Conservation (phyloP, 1,139 yeast species). For the Sugiyamaella novakii region DNA sequence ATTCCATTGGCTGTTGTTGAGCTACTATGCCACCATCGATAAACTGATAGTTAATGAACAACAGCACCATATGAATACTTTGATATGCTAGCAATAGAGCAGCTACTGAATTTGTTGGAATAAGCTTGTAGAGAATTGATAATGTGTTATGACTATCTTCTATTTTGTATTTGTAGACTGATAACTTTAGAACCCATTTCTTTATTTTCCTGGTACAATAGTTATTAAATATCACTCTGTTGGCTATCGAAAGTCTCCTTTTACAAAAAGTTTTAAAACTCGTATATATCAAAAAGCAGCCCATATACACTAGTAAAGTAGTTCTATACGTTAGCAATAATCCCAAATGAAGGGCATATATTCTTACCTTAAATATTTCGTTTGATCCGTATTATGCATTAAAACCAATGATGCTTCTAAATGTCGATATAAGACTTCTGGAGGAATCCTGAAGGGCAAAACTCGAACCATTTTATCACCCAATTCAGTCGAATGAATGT, state of each 20-base stretch:
- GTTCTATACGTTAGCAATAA: no score
- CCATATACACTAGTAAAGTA: constrained; percentile 14
- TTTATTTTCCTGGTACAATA: constrained; percentile 6
- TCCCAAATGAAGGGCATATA: not conserved
- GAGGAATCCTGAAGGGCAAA: constrained; percentile 22
- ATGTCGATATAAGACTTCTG: constrained; percentile 5
- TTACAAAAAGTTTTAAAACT: not conserved
- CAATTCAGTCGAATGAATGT: constrained; percentile 4
- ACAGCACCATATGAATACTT: constrained; percentile 14
- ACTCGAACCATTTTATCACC: constrained; percentile 3
- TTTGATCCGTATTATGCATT: constrained; percentile 9
- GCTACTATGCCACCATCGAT: constrained; percentile 4
- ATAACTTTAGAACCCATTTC: constrained; percentile 3
- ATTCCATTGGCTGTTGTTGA: constrained; percentile 17
- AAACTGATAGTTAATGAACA: constrained; percentile 14
- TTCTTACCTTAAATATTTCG: constrained; percentile 15
- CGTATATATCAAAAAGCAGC: not conserved
- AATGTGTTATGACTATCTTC: not conserved
- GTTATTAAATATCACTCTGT: constrained; percentile 4
- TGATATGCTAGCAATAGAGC: constrained; percentile 11
- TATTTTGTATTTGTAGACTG: not conserved
- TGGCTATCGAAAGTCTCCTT: not conserved
- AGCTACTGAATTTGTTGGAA: constrained; percentile 6
- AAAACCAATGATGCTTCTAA: constrained; percentile 12
- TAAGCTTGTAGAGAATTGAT: not conserved